Conservation (phyloP, 148 eudicot genomes). For the Cornus controversa region DNA sequence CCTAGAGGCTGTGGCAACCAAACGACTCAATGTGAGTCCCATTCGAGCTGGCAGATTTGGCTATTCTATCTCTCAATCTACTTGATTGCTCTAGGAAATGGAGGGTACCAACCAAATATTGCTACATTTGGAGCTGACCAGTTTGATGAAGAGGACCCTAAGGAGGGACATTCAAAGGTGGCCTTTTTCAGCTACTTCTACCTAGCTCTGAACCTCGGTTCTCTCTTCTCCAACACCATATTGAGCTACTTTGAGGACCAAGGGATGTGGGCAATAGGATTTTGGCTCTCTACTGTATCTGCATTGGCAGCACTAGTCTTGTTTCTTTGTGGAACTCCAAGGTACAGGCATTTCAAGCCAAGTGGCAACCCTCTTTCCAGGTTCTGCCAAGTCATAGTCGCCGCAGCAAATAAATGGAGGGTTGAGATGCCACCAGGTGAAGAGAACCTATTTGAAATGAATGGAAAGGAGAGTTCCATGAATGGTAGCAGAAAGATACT, state of each 20-base stretch:
- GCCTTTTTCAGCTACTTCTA: constrained; percentile 89
- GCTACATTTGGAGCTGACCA: constrained; percentile 95
- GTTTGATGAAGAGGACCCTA: constrained; percentile 66
- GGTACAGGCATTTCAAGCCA: constrained; percentile 76
- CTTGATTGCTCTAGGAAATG: constrained; percentile 83
- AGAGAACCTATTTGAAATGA: constrained; percentile 40
- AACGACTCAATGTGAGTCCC: constrained; percentile 43
- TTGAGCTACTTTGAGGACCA: constrained; percentile 72
- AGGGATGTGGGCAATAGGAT: constrained; percentile 86
- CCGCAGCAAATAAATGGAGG: constrained; percentile 63
- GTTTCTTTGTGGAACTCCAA: constrained; percentile 69
- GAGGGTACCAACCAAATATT: constrained; percentile 90
- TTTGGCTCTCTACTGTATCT: constrained; percentile 73
- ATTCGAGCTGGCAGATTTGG: constrained; percentile 63
- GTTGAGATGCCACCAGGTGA: constrained; percentile 35
- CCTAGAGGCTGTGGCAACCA: constrained; percentile 75
- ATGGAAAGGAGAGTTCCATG: constrained; percentile 35
- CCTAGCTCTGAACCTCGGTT: constrained; percentile 78
- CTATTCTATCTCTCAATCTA: constrained; percentile 75
- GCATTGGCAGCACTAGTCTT: constrained; percentile 65
- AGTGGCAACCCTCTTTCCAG: constrained; percentile 80
- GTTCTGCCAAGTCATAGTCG: constrained; percentile 72
- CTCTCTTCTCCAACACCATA: constrained; percentile 78
- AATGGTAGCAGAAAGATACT: constrained; percentile 52
- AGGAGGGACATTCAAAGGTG: constrained; percentile 71